Conservation (phyloP, 805 yeast genomes). For the Maudiozyma saulgeensis region DNA sequence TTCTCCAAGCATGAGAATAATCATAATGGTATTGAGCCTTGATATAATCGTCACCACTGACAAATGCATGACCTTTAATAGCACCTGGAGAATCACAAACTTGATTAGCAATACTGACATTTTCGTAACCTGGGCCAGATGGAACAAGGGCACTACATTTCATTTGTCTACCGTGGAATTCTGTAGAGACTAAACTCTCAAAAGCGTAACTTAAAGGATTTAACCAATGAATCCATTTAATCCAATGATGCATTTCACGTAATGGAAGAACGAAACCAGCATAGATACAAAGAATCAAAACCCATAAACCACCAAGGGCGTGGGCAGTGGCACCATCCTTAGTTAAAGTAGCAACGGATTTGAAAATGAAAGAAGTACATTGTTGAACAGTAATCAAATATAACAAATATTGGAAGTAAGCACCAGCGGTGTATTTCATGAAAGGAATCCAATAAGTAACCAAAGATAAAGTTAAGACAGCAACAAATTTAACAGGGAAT, state of each 20-base stretch:
- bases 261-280: constrained; percentile 43
- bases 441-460: constrained; percentile 45
- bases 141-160: constrained; percentile 44
- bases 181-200: constrained; percentile 48
- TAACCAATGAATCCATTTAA: constrained; percentile 44
- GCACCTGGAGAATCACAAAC: constrained; percentile 50
- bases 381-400: constrained; percentile 40
- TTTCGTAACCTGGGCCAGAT: constrained; percentile 44
- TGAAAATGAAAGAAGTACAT: constrained; percentile 45
- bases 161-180: constrained; percentile 46
- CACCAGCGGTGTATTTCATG: constrained; percentile 43
- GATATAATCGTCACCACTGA: constrained; percentile 45
- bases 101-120: constrained; percentile 31
- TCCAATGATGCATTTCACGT: constrained; percentile 50
- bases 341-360: constrained; percentile 43
- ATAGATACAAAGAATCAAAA: constrained; percentile 48
- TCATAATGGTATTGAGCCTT: constrained; percentile 32
- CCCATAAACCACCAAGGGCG: constrained; percentile 44
- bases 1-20: constrained; percentile 47
- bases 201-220: constrained; percentile 42
- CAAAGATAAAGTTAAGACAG: constrained; percentile 39
- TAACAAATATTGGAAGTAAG: constrained; percentile 41
- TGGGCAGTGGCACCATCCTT: constrained; percentile 48
- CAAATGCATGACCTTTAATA: constrained; percentile 34
- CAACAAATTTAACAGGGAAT: constrained; percentile 46